phyloP scores from a whole-genome alignment of 2,329 filamentous ascomycete genomes.

The Talaromyces sp. region DNA sequence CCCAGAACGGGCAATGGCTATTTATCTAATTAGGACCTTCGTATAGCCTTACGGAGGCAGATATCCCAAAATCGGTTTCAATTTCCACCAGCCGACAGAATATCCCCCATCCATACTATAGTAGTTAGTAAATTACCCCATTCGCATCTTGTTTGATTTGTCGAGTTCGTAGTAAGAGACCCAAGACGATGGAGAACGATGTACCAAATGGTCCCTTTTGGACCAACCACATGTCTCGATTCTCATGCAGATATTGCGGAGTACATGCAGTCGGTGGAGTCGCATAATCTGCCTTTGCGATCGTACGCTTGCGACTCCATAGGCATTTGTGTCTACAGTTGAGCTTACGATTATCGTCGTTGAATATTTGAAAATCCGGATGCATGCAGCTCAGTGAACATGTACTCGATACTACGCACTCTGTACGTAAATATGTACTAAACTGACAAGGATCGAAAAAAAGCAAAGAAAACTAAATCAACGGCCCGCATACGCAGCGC shows the following conservation, averaged over 20 bases:
- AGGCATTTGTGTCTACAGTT: neutral
- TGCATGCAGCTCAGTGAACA: no score
- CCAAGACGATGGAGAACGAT: neutral
- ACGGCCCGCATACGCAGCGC: constrained; percentile 2
- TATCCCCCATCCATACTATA: neutral
- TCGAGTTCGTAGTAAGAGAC: no score
- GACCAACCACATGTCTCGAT: neutral
- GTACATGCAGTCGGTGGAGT: neutral
- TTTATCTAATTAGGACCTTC: neutral
- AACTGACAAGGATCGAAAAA: neutral
- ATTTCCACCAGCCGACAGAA: neutral
- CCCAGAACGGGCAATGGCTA: neutral
- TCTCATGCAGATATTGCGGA: neutral
- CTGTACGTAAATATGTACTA: neutral
- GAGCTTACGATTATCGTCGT: no score
- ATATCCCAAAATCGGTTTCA: neutral
- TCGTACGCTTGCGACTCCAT: neutral
- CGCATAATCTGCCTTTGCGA: neutral
- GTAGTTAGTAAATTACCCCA: no score
- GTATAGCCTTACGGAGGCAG: neutral
- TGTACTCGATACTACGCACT: neutral
- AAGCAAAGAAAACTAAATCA: constrained; percentile 2
- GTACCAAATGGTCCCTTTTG: neutral
- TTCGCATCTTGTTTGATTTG: no score
- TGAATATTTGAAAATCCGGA: no score